Evolutionary conservation across 495 filamentous ascomycete species (phyloP), one percentile per base, ranked within the genome.

Genomic region (Hyaloscypha finlandica): DNA sequence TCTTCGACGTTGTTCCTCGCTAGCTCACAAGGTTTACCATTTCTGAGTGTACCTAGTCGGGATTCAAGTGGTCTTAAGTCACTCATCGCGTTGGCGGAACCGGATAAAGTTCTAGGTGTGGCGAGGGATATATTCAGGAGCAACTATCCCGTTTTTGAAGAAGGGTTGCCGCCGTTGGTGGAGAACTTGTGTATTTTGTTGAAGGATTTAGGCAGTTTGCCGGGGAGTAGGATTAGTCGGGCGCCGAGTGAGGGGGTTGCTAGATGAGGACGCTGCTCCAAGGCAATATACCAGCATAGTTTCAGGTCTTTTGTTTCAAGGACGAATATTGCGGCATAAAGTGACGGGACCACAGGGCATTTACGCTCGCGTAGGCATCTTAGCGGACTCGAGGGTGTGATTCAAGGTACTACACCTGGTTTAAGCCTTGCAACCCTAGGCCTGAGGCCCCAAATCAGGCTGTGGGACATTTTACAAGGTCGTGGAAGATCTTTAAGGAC

Each of bases 41-140:
- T 16, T 48, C 19, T 29, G 30, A 35, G n/a, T 59, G 25, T 33
- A 5, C 30, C n/a, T 19, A 11, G 12, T 37, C 4, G 42, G 4
- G 16, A 12, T 35, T 19, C 56, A 11, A 16, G 11, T 35, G 29
- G 9, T 32, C 31, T 29, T 12, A 59, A 37, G 11, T 9, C 8
- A 8, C 25, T 59, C n/a, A n/a, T 59, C 4, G 9, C 56, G 8
- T n/a, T 59, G 8, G 31, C 29, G 8, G 77, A 83, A 51, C 79
- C 83, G 0, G 73, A 80, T 8, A 71, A 71, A 0, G 79, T 85
- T 2, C 84, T 88, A 74, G 75, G 76, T 32, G 74, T 79, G 52
- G 78, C 80, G 9, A 75, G 81, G 56, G 77, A 80, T 54, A 74
- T 86, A 0, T 74, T 87, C 58, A 73, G 77, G 30, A 71, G 74